Conservation (phyloP, 768 basidiomycete species). For the Lanmaoa pseudosensibilis region DNA sequence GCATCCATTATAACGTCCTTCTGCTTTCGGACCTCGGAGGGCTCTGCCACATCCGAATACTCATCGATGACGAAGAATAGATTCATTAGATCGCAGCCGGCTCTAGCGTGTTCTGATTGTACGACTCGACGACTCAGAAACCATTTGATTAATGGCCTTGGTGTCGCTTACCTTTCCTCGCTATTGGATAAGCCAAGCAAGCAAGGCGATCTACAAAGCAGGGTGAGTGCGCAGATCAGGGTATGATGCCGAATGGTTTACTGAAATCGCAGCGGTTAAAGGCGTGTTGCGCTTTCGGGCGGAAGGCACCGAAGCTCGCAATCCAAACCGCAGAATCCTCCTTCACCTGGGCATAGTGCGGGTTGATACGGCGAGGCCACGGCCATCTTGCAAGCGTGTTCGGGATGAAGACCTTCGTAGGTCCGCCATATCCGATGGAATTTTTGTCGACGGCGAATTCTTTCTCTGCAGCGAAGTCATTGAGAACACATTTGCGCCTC, state of each 20-base stretch:
- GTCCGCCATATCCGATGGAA: neutral
- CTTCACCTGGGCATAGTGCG: conserved; percentile 6
- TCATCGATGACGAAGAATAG: conserved; percentile 52
- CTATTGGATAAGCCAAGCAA: conserved; percentile 10
- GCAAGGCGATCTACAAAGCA: conserved; percentile 7
- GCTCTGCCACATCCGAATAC: conserved; percentile 44
- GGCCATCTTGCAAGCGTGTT: conserved; percentile 20
- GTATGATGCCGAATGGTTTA: neutral
- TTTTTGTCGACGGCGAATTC: neutral
- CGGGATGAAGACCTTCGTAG: conserved; percentile 14
- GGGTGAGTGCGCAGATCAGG: neutral
- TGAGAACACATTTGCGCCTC: neutral
- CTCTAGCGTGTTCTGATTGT: conserved; percentile 24
- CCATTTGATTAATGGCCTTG: neutral
- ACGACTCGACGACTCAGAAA: neutral
- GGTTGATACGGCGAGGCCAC: conserved; percentile 15
- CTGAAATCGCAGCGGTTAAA: conserved; percentile 14
- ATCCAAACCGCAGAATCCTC: conserved; percentile 13
- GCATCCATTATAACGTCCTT: conserved; percentile 25
- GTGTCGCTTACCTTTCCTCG: conserved; percentile 7
- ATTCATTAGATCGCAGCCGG: conserved; percentile 52
- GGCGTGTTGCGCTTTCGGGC: conserved; percentile 13
- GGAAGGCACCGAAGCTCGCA: conserved; percentile 8
- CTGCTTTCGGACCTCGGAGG: conserved; percentile 27
- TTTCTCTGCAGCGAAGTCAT: neutral